Base-by-base conservation (phyloP, 148 eudicot genomes). In the Amaranthus cruentus region DNA sequence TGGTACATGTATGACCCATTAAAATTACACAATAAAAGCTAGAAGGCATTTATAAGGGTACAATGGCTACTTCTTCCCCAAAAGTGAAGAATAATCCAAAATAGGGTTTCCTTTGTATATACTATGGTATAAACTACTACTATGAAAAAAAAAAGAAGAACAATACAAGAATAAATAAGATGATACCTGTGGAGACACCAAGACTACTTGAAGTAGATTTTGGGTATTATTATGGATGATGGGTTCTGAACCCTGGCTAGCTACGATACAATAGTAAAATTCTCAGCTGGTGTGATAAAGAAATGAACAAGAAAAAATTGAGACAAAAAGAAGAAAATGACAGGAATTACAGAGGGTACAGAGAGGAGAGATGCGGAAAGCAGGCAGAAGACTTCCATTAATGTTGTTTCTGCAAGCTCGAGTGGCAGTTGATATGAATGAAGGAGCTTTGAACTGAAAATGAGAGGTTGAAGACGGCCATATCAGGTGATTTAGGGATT, bases 151-250 rank as follows among this genome's bases (percentile, higher is more conserved):
- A 28, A 28, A 28, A 28, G 2, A 28, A 2, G 38, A 28, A 28
- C 38, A 28, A 28, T 28, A 28, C 38, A 28, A 28, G 2, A 0
- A 28, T 28, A 28, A 28, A 28, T 28, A 28, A 28, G 38, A 28
- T 28, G 38, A 8, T 73, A 91, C 95, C 92, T 89, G 95, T 42
- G 92, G 97, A 65, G 97, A 91, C 62, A 91, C 90, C 71, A 91
- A 80, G 11, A 91, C 95, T 63, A 91, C 97, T 79, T 91, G 92
- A 80, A 91, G 92, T 76, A 88, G 54, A 61, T 81, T 81, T 66
- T 74, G 65, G 18, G 3, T 15, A 7, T 21, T 67, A 14, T 51
- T 50, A 10, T 18, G 68, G 1, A 85, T 10, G 13, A 21, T 75
- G 51, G 72, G 69, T 12, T 78, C 55, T 6, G 77, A 69, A 44